Conservation (phyloP, 2,329 filamentous ascomycete species). For the Akanthomyces muscarius region DNA sequence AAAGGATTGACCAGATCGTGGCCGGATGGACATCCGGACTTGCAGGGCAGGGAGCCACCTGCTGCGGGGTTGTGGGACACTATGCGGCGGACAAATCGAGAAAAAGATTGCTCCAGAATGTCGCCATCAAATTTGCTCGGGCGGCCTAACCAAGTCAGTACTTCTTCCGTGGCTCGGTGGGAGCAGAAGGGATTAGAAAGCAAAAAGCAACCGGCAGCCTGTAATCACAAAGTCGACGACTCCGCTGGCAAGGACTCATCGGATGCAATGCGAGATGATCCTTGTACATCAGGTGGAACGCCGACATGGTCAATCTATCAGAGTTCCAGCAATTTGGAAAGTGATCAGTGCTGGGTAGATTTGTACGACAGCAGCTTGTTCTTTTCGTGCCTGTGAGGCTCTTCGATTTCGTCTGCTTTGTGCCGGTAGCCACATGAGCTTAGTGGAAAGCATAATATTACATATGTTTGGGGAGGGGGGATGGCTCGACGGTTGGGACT, state of each 20-base stretch:
- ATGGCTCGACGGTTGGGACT: not conserved
- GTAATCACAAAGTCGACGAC: not conserved
- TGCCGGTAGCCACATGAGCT: too few species aligned
- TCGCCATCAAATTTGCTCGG: not conserved
- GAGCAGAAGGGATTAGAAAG: not conserved
- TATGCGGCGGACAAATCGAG: not conserved
- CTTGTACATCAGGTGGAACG: not conserved
- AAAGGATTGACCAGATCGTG: not conserved
- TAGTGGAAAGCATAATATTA: not conserved
- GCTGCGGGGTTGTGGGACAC: not conserved
- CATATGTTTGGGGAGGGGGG: not conserved
- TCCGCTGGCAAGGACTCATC: not conserved
- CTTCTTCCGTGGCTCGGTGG: not conserved
- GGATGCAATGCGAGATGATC: not conserved
- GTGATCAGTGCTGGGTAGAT: not conserved
- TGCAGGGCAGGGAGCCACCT: not conserved
- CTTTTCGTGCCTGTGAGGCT: not conserved
- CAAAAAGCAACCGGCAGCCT: too few species aligned
- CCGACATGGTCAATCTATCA: not conserved
- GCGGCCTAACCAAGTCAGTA: too few species aligned
- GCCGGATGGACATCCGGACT: conserved; percentile 3
- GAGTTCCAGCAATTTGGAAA: not conserved
- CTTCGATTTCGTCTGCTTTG: not conserved
- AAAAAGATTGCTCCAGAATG: not conserved
- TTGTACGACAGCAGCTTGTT: not conserved